Conservation (phyloP, 148 eudicot species). For the Diospyros kaki region DNA sequence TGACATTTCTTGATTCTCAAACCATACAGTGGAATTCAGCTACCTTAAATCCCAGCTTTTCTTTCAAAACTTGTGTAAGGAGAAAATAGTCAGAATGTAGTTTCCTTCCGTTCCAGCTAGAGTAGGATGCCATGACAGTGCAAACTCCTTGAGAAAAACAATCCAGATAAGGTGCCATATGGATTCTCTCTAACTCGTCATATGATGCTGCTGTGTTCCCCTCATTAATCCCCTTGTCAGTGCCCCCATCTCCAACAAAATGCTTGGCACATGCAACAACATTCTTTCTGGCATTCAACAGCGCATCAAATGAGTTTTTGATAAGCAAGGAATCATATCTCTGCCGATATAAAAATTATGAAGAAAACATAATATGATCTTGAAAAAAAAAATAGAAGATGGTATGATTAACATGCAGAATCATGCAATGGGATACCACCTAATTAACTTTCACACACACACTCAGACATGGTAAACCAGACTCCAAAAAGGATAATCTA, state of each 20-base stretch:
- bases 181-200: slow-evolving; percentile 69
- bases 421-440: too few relatives aligned
- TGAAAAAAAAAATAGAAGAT: neutral
- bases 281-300: slow-evolving; percentile 51
- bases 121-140: slow-evolving; percentile 87
- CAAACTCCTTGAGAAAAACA: slow-evolving; percentile 79
- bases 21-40: neutral
- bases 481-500: neutral
- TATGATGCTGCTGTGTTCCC: slow-evolving; percentile 66
- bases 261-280: slow-evolving; percentile 90
- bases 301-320: neutral
- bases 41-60: slow-evolving; percentile 77
- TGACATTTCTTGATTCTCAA: neutral
- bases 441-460: slow-evolving; percentile 1
- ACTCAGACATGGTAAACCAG: neutral
- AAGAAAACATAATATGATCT: neutral
- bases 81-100: slow-evolving; percentile 65
- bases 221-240: slow-evolving; percentile 68
- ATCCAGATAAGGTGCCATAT: slow-evolving; percentile 76
- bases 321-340: neutral
- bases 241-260: slow-evolving; percentile 89
- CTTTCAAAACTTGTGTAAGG: slow-evolving; percentile 65
- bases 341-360: neutral
- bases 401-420: neutral
- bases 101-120: slow-evolving; percentile 72